Conservation (phyloP, 306 rosid genomes). For the Cicer arietinum region DNA sequence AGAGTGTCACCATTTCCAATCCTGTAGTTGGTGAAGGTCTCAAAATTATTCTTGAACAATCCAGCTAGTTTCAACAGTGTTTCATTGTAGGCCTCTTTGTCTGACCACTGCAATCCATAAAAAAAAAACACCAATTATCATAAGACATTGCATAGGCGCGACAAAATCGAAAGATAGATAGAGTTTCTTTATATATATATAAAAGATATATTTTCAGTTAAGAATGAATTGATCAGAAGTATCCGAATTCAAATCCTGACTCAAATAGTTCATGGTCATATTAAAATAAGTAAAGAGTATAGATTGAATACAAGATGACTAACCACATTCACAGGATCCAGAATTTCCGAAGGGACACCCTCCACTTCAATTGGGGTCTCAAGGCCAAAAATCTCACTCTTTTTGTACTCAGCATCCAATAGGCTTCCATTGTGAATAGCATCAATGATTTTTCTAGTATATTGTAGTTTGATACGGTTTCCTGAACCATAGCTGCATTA, state of each 20-base stretch:
- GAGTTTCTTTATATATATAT: too few species aligned
- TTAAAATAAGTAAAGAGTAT: too few species aligned
- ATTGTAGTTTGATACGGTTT: conserved; percentile 73
- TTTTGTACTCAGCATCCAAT: conserved; percentile 58
- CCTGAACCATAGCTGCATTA: conserved; percentile 76
- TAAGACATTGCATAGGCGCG: neutral
- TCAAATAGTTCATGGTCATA: too few species aligned
- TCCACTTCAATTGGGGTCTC: conserved; percentile 75
- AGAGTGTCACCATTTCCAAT: conserved; percentile 63
- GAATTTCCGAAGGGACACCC: conserved; percentile 81
- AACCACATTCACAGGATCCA: conserved; percentile 79
- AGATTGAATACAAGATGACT: conserved; percentile 38
- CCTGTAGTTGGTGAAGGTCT: conserved; percentile 62
- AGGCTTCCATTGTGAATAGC: conserved; percentile 85
- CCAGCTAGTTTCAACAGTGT: conserved; percentile 66
- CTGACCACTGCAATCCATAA: conserved; percentile 64
- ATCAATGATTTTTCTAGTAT: conserved; percentile 84
- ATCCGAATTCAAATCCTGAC: too few species aligned
- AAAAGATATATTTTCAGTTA: too few species aligned
- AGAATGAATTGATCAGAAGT: too few species aligned
- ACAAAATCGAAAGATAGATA: neutral
- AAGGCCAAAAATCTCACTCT: conserved; percentile 78
- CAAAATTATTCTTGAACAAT: conserved; percentile 76
- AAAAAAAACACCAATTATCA: neutral
- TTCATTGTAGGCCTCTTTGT: conserved; percentile 64